Evolutionary conservation across 441 rosid genomes (phyloP), one percentile per base, ranked within the genome.

Genomic region (Geranium incanum): DNA sequence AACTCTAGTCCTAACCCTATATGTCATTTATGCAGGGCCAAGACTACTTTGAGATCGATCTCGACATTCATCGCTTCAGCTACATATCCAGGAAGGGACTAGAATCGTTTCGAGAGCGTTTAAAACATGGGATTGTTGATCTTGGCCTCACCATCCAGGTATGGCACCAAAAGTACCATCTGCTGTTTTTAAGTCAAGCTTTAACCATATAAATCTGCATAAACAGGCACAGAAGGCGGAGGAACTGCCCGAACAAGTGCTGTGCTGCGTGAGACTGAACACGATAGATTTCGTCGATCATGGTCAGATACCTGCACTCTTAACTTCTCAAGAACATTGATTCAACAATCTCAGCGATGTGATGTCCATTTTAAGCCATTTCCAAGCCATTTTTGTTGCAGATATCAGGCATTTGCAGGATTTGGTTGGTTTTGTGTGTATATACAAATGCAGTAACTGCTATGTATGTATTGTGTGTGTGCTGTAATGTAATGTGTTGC

Each of bases 131-230:
- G 73, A 81, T 87, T 48, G 81, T 90, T 65, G 92, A 94, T 78
- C 79, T 94, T 5, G 97, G 97, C 52, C 79, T 94, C 79, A 87
- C 97, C 50, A 94, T 94, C 77, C 97, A 94, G 92, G 98, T 91
- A 81, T 50, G 15, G 12, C n/a, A 28, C 33, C 33, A 28, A 2
- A 28, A 28, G 33, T 28, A 28, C 33, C 33, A 28, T 28, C 33
- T 28, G 33, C 33, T 28, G 33, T 28, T 28, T 28, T 28, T 13
- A 48, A 9, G 59, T n/a, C 59, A n/a, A 12, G 5, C 15, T 11
- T 50, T 4, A 50, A 50, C 59, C 2, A 13, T 50, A 50, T 50
- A 13, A 11, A 4, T 50, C 12, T 13, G 59, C 13, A 50, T 50
- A 3, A 50, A 50, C 59, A 50, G 59, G 59, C 59, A 55, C 62